Evolutionary conservation across 2,329 filamentous ascomycete species (phyloP).

Genomic region (Cercospora sp.): DNA sequence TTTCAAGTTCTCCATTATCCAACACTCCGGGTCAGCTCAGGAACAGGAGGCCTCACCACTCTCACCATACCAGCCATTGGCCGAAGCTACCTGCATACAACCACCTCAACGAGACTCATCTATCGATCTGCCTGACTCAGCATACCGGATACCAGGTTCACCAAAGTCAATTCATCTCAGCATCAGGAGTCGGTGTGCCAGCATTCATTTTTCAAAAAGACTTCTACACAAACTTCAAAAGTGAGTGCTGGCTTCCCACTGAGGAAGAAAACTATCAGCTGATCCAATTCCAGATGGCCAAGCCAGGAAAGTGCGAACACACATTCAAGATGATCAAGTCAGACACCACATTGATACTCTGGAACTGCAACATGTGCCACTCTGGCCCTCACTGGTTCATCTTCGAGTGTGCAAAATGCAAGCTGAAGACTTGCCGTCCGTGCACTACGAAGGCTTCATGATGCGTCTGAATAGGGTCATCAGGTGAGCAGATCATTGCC

Average conservation of each 20-base stretch:
- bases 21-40: conserved; percentile 10
- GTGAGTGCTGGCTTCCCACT: not conserved
- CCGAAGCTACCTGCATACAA: conserved; percentile 12
- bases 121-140: conserved; percentile 14
- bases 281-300: conserved; percentile 44
- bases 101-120: conserved; percentile 7
- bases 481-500: not conserved
- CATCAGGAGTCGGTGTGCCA: not conserved
- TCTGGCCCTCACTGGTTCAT: conserved; percentile 54
- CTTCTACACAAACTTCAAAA: not conserved
- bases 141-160: not conserved
- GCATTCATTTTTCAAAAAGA: not conserved
- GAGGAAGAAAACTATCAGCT: not conserved
- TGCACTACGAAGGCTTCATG: conserved; percentile 48
- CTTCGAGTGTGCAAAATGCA: conserved; percentile 53
- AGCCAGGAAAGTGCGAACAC: conserved; percentile 51
- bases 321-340: conserved; percentile 54
- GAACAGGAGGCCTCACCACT: not conserved
- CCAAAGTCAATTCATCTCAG: conserved; percentile 8
- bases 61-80: conserved; percentile 10
- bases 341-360: conserved; percentile 52
- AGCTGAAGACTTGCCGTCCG: conserved; percentile 52
- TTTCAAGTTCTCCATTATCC: conserved; percentile 29
- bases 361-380: conserved; percentile 56
- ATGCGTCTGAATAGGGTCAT: not conserved